Percentiles rank a stretch among this genome's conserved stretches.
phyloP scores from a whole-genome alignment of 139 green algal species.

The Desmodesmus armatus region DNA sequence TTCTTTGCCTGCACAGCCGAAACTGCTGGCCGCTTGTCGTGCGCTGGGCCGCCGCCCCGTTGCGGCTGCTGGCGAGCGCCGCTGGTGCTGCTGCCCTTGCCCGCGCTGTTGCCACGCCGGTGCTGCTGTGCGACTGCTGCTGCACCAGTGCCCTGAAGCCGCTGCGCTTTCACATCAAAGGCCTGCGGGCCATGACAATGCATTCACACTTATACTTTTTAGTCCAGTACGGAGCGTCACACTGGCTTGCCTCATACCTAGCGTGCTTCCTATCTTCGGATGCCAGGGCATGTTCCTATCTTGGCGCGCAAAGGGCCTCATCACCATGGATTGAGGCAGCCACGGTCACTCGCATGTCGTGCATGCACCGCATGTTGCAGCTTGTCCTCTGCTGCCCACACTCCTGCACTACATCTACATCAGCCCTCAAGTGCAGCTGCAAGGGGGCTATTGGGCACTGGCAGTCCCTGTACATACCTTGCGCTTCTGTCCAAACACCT shows the following conservation, averaged over 20 bases:
- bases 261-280: too few relatives aligned
- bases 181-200: too few relatives aligned
- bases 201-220: too few relatives aligned
- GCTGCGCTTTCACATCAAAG: too few relatives aligned
- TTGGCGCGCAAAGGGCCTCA: too few relatives aligned
- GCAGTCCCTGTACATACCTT: background rate
- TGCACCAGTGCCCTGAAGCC: background rate
- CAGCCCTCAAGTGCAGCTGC: too few relatives aligned
- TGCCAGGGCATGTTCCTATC: too few relatives aligned
- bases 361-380: too few relatives aligned
- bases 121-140: background rate
- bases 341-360: too few relatives aligned
- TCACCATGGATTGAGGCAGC: too few relatives aligned
- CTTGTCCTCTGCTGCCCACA: background rate
- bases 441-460: background rate
- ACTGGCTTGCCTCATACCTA: too few relatives aligned
- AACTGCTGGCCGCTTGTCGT: constrained; percentile 33
- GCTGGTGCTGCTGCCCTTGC: background rate
- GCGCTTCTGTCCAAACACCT: constrained; percentile 40
- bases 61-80: constrained; percentile 11
- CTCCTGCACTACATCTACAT: background rate
- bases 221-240: too few relatives aligned
- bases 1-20: constrained; percentile 34
- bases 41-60: background rate
- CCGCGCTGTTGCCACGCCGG: background rate